Conservation (phyloP, 306 rosid species). For the Senna tora region DNA sequence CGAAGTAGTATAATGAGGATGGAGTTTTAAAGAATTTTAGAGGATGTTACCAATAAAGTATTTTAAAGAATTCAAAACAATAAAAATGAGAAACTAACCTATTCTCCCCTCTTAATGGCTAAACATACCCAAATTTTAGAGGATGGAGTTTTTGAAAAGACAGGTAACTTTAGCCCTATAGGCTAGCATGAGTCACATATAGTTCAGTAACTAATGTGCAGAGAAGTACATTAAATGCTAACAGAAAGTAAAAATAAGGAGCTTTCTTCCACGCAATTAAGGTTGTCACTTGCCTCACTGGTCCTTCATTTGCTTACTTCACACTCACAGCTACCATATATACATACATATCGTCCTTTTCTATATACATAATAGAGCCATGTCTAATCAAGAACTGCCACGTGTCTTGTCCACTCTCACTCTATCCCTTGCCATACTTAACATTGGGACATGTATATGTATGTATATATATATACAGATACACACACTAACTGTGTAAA, state of each 20-base stretch:
- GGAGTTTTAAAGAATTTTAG: too few species aligned
- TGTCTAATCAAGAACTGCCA: constrained; percentile 43
- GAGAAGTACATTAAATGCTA: background rate
- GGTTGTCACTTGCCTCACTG: constrained; percentile 43
- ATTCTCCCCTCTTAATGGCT: too few species aligned
- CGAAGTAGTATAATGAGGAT: too few species aligned
- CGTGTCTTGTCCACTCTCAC: constrained; percentile 42
- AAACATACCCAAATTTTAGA: too few species aligned
- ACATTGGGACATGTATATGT: background rate
- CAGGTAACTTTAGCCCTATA: constrained; percentile 11
- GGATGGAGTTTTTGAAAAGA: too few species aligned
- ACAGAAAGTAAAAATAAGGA: constrained; percentile 19
- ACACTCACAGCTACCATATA: too few species aligned
- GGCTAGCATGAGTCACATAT: background rate
- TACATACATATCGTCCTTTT: constrained; percentile 28
- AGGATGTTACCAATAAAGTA: too few species aligned
- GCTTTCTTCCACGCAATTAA: constrained; percentile 52
- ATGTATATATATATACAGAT: background rate
- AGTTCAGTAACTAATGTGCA: constrained; percentile 8
- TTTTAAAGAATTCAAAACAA: too few species aligned
- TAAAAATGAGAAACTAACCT: too few species aligned
- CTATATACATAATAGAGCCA: background rate
- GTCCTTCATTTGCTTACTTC: constrained; percentile 17
- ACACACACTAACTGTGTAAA: constrained; percentile 14
- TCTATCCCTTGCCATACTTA: constrained; percentile 4